These are phyloP conservation scores for Amphirosellinia nigrospora DNA, from an alignment of 495 filamentous ascomycete species.

Conservation along the genomic window DNA sequence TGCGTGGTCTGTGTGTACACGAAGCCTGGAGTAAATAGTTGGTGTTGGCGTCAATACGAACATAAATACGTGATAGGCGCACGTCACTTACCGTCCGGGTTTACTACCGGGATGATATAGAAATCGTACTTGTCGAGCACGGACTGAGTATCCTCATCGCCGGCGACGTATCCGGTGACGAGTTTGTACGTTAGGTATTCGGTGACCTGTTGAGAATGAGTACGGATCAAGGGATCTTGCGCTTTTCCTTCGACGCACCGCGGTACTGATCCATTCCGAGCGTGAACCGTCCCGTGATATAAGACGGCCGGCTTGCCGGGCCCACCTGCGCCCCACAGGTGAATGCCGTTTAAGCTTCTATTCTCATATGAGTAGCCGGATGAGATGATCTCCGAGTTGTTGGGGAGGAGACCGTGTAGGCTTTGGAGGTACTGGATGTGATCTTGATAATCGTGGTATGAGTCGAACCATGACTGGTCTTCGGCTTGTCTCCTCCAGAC, in stretches of 20 bases:
- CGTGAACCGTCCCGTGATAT: slow-evolving; percentile 59
- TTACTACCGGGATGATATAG: slow-evolving; percentile 59
- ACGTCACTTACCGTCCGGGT: slow-evolving; percentile 52
- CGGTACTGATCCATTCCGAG: slow-evolving; percentile 62
- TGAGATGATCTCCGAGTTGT: slow-evolving; percentile 51
- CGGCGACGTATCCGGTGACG: slow-evolving; percentile 46
- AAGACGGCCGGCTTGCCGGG: slow-evolving; percentile 55
- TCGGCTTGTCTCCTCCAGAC: slow-evolving; percentile 24
- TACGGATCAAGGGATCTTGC: not conserved
- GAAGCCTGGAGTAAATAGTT: slow-evolving; percentile 44
- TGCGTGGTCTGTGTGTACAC: slow-evolving; percentile 55
- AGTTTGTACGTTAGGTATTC: slow-evolving; percentile 55
- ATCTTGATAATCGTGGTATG: slow-evolving; percentile 53
- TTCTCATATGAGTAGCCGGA: slow-evolving; percentile 53
- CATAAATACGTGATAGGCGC: not conserved
- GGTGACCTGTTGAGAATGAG: slow-evolving; percentile 33
- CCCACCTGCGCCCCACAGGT: slow-evolving; percentile 52
- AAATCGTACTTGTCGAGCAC: slow-evolving; percentile 57
- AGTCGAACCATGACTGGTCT: slow-evolving; percentile 51
- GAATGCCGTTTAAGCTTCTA: slow-evolving; percentile 54
- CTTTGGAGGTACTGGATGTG: slow-evolving; percentile 52
- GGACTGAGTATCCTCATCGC: slow-evolving; percentile 37
- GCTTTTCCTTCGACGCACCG: slow-evolving; percentile 28
- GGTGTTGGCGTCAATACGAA: not conserved
- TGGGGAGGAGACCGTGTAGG: slow-evolving; percentile 45